phyloP scores from a whole-genome alignment of 2,329 filamentous ascomycete genomes.

The Cercospora nicotianae region DNA sequence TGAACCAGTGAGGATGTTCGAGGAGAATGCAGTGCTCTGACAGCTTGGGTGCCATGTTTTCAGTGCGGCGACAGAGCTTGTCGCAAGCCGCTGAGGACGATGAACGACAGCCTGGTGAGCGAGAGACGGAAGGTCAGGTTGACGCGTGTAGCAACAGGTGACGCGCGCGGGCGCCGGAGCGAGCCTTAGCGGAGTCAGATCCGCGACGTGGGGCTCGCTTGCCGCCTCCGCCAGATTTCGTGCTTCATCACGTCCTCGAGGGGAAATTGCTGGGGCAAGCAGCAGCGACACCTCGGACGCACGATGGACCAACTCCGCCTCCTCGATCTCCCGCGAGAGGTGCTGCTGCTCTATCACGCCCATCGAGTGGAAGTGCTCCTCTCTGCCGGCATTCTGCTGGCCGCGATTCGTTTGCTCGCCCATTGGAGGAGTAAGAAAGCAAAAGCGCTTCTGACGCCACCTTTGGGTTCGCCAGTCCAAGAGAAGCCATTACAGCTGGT shows the following conservation, averaged over 20 bases:
- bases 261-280: background rate
- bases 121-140: background rate
- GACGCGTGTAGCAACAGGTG: slow-evolving; percentile 3
- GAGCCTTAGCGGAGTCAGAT: background rate
- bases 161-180: slow-evolving; percentile 2
- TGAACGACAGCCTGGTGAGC: background rate
- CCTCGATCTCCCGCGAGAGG: slow-evolving; percentile 32
- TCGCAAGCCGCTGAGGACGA: background rate
- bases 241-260: background rate
- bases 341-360: slow-evolving; percentile 37
- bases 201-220: background rate
- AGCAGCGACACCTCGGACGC: background rate
- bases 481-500: slow-evolving; percentile 23
- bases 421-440: slow-evolving; percentile 30
- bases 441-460: slow-evolving; percentile 29
- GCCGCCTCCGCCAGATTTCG: background rate
- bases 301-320: slow-evolving; percentile 23
- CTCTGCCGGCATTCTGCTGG: slow-evolving; percentile 34
- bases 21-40: slow-evolving; percentile 33
- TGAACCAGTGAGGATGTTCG: slow-evolving; percentile 31
- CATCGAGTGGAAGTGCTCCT: slow-evolving; percentile 36
- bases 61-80: background rate
- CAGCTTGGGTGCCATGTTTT: slow-evolving; percentile 14
- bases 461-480: slow-evolving; percentile 25
- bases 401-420: slow-evolving; percentile 30